phyloP scores from a whole-genome alignment of 2,329 filamentous ascomycete species.

The Colletotrichum brevisporum region DNA sequence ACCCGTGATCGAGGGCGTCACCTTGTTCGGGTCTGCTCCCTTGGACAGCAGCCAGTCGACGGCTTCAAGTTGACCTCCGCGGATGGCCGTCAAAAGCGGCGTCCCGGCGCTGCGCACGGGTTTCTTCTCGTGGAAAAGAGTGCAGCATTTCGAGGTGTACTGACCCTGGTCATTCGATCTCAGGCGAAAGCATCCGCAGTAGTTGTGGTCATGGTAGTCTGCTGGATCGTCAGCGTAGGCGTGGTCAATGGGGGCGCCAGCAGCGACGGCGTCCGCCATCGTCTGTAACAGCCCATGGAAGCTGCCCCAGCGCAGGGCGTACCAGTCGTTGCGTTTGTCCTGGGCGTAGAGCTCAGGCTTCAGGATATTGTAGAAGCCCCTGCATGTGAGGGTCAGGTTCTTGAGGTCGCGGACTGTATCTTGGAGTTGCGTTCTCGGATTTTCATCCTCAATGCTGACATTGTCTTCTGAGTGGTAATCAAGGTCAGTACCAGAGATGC shows the following conservation, averaged over 20 bases:
- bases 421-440: not conserved
- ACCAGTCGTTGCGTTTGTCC: conserved; percentile 15
- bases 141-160: not conserved
- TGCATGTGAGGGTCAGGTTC: conserved; percentile 8
- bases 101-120: conserved; percentile 7
- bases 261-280: not conserved
- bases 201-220: conserved; percentile 1
- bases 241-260: conserved; percentile 7
- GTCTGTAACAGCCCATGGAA: conserved; percentile 9
- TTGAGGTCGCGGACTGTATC: conserved; percentile 9
- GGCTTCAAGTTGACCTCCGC: conserved; percentile 8
- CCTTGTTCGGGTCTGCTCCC: not conserved
- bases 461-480: not conserved
- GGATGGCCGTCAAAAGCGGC: conserved; percentile 12
- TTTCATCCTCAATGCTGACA: not conserved
- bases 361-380: not conserved
- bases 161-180: not conserved
- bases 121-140: conserved; percentile 4
- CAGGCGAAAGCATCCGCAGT: conserved; percentile 6
- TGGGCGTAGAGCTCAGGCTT: conserved; percentile 1
- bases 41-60: conserved; percentile 14
- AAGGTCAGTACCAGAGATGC: not conserved
- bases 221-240: not conserved
- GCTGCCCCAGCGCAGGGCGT: conserved; percentile 13
- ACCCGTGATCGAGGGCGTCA: not conserved